phyloP scores from a whole-genome alignment of 305 asterid species.

The Rubia peregrina region DNA sequence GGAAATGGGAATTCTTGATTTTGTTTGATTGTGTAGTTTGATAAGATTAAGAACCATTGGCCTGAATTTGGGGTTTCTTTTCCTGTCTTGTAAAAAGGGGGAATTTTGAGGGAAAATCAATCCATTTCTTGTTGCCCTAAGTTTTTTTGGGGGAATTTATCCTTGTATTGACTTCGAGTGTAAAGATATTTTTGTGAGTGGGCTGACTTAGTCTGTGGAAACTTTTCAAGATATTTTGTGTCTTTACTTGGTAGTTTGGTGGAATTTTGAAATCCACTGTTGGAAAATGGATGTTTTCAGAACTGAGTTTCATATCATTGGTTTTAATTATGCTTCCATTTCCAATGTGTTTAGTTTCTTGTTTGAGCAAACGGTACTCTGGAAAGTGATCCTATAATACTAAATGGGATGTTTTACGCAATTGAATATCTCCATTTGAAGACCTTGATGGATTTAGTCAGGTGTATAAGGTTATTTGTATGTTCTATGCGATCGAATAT shows the following conservation, averaged over 20 bases:
- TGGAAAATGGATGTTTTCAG: background rate
- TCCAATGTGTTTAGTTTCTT: background rate
- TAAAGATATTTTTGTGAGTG: background rate
- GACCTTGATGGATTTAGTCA: background rate
- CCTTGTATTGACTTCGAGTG: background rate
- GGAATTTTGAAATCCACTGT: background rate
- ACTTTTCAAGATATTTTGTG: background rate
- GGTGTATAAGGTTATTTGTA: background rate
- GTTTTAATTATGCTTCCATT: background rate
- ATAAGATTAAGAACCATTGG: background rate
- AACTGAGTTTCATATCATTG: background rate
- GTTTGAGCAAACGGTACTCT: background rate
- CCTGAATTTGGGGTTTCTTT: background rate
- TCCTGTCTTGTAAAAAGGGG: background rate
- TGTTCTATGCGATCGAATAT: background rate
- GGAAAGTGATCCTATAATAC: background rate
- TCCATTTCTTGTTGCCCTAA: background rate
- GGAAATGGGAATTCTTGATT: background rate
- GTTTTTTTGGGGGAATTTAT: background rate
- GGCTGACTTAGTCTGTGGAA: background rate
- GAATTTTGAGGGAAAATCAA: background rate
- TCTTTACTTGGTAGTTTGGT: background rate
- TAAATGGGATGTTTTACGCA: background rate
- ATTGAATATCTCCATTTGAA: background rate
- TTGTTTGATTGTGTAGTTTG: constrained; percentile 1